Conservation (phyloP, 2,329 filamentous ascomycete species). For the Calonectria hongkongensis region DNA sequence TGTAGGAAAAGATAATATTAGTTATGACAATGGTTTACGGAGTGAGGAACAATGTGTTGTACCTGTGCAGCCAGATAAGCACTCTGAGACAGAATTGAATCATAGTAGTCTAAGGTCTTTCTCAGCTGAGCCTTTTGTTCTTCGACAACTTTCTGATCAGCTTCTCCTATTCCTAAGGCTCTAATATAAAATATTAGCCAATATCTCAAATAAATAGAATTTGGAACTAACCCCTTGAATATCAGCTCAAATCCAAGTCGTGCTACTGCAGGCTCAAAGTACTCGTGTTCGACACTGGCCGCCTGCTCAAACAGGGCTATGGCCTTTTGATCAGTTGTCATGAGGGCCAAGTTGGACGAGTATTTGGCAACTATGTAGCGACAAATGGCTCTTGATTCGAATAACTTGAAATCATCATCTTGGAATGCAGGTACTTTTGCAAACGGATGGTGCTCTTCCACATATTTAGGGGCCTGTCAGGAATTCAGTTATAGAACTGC, state of each 20-base stretch:
- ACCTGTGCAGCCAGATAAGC: slow-evolving; percentile 9
- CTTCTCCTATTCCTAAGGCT: slow-evolving; percentile 3
- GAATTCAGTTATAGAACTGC: too few relatives aligned
- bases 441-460: slow-evolving; percentile 19
- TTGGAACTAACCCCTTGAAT: background rate
- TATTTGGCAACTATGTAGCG: slow-evolving; percentile 4
- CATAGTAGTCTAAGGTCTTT: background rate
- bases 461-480: background rate
- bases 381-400: slow-evolving; percentile 15
- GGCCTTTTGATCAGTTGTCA: background rate
- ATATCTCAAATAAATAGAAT: background rate
- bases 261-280: slow-evolving; percentile 14
- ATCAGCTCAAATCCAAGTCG: slow-evolving; percentile 22
- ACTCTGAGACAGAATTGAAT: background rate
- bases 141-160: background rate
- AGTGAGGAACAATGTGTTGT: background rate
- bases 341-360: background rate
- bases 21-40: background rate
- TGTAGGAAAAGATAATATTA: background rate
- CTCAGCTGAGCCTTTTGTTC: slow-evolving; percentile 12
- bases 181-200: background rate
- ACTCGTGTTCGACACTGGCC: slow-evolving; percentile 10
- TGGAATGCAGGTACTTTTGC: slow-evolving; percentile 25
- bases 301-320: slow-evolving; percentile 8
- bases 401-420: background rate